A percentile compares a stretch with the other conserved stretches of the same genome.
These are phyloP conservation scores for Plasmodium ovale DNA, from an alignment of 169 alveolate genomes.

Conservation along the genomic window DNA sequence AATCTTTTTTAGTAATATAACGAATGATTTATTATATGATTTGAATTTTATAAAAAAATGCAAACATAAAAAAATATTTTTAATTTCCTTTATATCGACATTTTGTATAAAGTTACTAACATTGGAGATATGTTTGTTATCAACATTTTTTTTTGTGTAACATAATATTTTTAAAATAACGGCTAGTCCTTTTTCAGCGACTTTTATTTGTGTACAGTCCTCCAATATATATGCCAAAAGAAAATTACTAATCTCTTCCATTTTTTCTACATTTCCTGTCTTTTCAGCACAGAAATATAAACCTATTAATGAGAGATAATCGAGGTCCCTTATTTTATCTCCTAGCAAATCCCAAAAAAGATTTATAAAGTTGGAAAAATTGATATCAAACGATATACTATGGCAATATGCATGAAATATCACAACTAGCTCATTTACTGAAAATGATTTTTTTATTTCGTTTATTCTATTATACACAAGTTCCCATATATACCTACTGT, in stretches of 20 bases:
- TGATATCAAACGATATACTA: constrained; percentile 50
- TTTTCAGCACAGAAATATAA: constrained; percentile 71
- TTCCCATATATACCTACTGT: constrained; percentile 44
- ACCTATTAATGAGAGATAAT: constrained; percentile 39
- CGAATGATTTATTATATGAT: constrained; percentile 43
- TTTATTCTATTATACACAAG: constrained; percentile 44
- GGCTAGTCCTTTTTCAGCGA: constrained; percentile 45
- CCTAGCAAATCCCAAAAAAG: constrained; percentile 58
- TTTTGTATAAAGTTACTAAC: constrained; percentile 29
- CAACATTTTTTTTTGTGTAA: neutral
- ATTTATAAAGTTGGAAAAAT: constrained; percentile 12
- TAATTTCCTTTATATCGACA: constrained; percentile 37
- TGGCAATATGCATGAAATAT: constrained; percentile 68
- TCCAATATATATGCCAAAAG: constrained; percentile 4
- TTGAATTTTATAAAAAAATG: constrained; percentile 49
- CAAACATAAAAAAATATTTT: constrained; percentile 29
- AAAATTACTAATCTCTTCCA: constrained; percentile 11
- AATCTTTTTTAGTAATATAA: constrained; percentile 37
- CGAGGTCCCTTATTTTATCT: constrained; percentile 14
- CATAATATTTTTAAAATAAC: constrained; percentile 47
- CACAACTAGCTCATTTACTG: constrained; percentile 30
- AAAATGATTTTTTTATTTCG: constrained; percentile 42
- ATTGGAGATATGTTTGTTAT: neutral
- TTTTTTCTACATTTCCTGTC: constrained; percentile 37
- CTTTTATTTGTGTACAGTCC: neutral